Evolutionary conservation across 75 land plant genomes (phyloP).

Genomic region (Pseudotsuga menziesii): DNA sequence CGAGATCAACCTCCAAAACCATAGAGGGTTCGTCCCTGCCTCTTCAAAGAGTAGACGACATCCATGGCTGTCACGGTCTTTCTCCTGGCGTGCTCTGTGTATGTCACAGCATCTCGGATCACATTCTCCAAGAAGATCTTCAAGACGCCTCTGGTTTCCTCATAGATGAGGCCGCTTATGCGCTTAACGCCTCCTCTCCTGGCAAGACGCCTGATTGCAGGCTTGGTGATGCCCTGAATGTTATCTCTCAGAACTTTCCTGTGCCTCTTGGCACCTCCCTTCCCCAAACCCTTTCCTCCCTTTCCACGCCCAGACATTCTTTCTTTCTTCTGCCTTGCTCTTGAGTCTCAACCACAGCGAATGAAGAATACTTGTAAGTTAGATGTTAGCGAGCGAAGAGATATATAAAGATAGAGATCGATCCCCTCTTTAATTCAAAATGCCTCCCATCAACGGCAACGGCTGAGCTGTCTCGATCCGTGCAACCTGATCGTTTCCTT

Average conservation of each 20-base stretch:
- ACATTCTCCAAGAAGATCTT: constrained; percentile 14
- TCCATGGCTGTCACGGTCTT: constrained; percentile 3
- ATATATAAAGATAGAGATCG: too few species aligned
- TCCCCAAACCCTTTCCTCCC: constrained; percentile 13
- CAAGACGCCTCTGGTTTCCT: constrained; percentile 4
- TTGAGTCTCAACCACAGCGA: too few species aligned
- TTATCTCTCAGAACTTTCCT: constrained; percentile 3
- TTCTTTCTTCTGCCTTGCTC: not conserved
- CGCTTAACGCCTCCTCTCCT: constrained; percentile 10
- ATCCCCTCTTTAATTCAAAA: too few species aligned
- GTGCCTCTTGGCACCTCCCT: constrained; percentile 14
- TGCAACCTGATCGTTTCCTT: too few species aligned
- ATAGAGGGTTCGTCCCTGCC: constrained; percentile 13
- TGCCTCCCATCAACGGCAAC: too few species aligned
- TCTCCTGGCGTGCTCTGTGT: constrained; percentile 36
- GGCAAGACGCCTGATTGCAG: constrained; percentile 3
- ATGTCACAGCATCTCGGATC: constrained; percentile 13
- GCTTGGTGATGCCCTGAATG: not conserved
- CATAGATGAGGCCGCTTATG: not conserved
- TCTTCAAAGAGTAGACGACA: constrained; percentile 28
- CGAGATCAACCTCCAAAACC: not conserved
- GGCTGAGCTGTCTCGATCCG: too few species aligned
- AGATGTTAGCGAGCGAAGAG: too few species aligned
- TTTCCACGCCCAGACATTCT: constrained; percentile 13
- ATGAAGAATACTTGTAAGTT: too few species aligned